Percentiles rank a stretch among this genome's conserved stretches.
Evolutionary conservation across 352 stramenopile species (phyloP).

Genomic region (Pythium oligandrum): DNA sequence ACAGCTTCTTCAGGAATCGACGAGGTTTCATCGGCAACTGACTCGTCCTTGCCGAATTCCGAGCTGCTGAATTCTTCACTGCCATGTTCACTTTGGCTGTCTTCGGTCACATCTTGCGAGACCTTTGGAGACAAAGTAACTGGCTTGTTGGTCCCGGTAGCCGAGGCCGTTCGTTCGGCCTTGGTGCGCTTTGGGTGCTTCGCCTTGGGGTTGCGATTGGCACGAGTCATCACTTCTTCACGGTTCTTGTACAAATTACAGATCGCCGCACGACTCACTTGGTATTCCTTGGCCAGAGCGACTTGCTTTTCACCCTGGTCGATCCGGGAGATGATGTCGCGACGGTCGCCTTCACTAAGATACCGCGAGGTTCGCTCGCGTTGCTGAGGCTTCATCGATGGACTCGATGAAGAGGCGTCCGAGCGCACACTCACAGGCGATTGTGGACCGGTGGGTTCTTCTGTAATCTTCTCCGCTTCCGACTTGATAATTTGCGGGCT

Average conservation of each 20-base stretch:
- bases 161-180: background rate
- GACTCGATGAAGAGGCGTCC: background rate
- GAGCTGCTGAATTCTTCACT: constrained; percentile 16
- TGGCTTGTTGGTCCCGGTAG: background rate
- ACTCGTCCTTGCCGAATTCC: constrained; percentile 4
- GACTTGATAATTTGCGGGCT: too few relatives aligned
- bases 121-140: background rate
- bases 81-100: constrained; percentile 6
- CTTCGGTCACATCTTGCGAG: constrained; percentile 6
- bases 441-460: too few relatives aligned
- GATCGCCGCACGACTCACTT: constrained; percentile 24
- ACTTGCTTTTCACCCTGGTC: constrained; percentile 24
- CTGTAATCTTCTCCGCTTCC: too few relatives aligned
- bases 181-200: constrained; percentile 14
- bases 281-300: constrained; percentile 24
- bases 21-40: background rate
- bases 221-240: constrained; percentile 16
- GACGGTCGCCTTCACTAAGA: constrained; percentile 35
- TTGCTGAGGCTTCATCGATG: constrained; percentile 7
- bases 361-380: constrained; percentile 43
- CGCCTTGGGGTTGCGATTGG: constrained; percentile 8
- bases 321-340: constrained; percentile 23
- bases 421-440: background rate
- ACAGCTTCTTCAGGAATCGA: too few relatives aligned
- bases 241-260: constrained; percentile 33